phyloP scores from a whole-genome alignment of 1,284 basidiomycete species.

The Abortiporus biennis region DNA sequence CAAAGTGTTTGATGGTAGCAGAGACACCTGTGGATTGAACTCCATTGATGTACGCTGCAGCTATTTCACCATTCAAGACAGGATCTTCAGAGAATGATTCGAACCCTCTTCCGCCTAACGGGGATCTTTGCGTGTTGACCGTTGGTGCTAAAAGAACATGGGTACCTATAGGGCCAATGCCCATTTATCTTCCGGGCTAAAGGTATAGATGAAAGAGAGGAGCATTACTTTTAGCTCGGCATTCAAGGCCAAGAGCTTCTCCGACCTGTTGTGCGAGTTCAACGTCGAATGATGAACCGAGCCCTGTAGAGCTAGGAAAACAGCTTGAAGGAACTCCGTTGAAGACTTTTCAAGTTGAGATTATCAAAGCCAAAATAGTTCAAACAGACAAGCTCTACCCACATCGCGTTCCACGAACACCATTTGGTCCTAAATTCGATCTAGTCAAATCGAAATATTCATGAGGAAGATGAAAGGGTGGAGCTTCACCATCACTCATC shows the following conservation, averaged over 20 bases:
- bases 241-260: constrained; percentile 50
- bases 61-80: constrained; percentile 53
- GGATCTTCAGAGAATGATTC: constrained; percentile 79
- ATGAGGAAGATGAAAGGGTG: background rate
- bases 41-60: constrained; percentile 66
- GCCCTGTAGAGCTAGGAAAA: constrained; percentile 50
- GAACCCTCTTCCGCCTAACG: constrained; percentile 57
- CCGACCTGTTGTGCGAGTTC: constrained; percentile 57
- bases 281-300: constrained; percentile 66
- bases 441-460: too few species aligned
- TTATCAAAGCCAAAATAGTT: background rate
- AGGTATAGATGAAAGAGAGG: constrained; percentile 52
- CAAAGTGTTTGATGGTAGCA: constrained; percentile 62
- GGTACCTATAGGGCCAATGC: background rate
- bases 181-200: too few species aligned
- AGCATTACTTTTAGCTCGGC: constrained; percentile 61
- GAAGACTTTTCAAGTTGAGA: constrained; percentile 31
- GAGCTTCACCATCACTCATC: constrained; percentile 56
- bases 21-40: constrained; percentile 63
- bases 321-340: constrained; percentile 43
- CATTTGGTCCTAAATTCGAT: constrained; percentile 35
- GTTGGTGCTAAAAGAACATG: constrained; percentile 47
- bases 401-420: constrained; percentile 44
- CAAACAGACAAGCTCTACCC: constrained; percentile 13
- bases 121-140: constrained; percentile 47